Conservation (phyloP, 805 yeast species). For the Danielia oregonensis region DNA sequence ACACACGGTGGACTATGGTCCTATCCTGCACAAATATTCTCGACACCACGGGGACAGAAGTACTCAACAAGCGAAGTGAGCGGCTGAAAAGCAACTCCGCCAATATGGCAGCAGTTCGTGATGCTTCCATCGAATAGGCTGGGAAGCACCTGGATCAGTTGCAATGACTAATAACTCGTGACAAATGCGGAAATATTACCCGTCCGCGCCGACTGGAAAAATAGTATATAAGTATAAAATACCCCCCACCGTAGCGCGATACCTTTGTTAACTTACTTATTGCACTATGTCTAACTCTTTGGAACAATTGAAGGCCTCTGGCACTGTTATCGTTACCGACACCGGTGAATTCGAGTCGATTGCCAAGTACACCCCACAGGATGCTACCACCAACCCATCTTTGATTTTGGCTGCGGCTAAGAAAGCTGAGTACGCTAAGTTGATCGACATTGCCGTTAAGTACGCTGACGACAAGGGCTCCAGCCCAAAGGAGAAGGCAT, state of each 20-base stretch:
- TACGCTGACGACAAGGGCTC: conserved; percentile 70
- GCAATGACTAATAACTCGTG: conserved; percentile 1
- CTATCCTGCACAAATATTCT: too few species aligned
- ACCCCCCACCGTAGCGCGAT: background rate
- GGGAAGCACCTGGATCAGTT: too few species aligned
- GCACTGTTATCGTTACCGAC: conserved; percentile 96
- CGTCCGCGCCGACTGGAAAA: conserved; percentile 2
- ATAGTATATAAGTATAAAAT: background rate
- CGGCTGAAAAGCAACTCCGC: too few species aligned
- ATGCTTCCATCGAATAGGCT: too few species aligned
- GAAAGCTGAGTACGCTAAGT: conserved; percentile 81
- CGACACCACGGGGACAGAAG: too few species aligned
- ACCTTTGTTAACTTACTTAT: background rate
- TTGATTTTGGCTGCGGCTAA: conserved; percentile 93
- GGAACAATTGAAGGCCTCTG: conserved; percentile 90
- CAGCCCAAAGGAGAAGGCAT: conserved; percentile 63
- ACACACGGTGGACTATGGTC: too few species aligned
- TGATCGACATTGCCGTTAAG: conserved; percentile 87
- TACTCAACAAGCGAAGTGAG: too few species aligned
- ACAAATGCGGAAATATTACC: conserved; percentile 3
- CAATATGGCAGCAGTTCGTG: too few species aligned
- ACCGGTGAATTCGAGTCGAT: conserved; percentile 98
- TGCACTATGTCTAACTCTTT: conserved; percentile 55
- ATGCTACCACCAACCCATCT: conserved; percentile 98
- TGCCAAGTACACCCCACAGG: conserved; percentile 98